These are phyloP conservation scores for Neoboletus brunneissimus DNA, from an alignment of 768 basidiomycete species.

Conservation along the genomic window DNA sequence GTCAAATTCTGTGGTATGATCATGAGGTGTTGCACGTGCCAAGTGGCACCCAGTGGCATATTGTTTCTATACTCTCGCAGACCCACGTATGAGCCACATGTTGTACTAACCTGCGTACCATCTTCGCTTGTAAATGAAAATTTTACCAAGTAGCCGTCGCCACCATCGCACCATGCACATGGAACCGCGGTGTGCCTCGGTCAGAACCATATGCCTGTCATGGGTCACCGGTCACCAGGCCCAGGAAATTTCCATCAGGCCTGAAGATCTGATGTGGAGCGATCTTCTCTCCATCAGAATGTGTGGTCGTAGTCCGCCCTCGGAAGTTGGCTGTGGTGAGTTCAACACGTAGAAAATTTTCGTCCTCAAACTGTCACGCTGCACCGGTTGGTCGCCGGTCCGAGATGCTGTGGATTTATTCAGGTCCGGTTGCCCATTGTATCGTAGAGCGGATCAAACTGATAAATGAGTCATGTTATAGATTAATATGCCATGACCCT, in stretches of 20 bases:
- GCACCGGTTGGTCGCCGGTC: neutral
- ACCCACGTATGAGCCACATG: no score
- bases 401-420: neutral
- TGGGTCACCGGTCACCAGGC: neutral
- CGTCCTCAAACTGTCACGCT: neutral
- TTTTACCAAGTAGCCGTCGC: neutral
- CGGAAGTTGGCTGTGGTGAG: neutral
- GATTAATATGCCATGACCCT: constrained; percentile 8
- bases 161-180: neutral
- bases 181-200: neutral
- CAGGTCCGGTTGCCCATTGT: neutral
- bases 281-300: neutral
- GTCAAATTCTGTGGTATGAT: neutral
- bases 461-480: constrained; percentile 5
- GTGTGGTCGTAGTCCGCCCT: neutral
- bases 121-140: neutral
- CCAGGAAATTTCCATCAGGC: neutral
- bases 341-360: neutral
- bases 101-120: no score
- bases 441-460: neutral
- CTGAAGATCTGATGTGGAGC: no score
- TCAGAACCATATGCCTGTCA: neutral
- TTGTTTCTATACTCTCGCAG: neutral
- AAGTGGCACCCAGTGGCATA: neutral
- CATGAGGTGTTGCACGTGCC: neutral